These are phyloP conservation scores for Carex parvula DNA, from an alignment of 176 grass and related monocot species.

Conservation along the genomic window DNA sequence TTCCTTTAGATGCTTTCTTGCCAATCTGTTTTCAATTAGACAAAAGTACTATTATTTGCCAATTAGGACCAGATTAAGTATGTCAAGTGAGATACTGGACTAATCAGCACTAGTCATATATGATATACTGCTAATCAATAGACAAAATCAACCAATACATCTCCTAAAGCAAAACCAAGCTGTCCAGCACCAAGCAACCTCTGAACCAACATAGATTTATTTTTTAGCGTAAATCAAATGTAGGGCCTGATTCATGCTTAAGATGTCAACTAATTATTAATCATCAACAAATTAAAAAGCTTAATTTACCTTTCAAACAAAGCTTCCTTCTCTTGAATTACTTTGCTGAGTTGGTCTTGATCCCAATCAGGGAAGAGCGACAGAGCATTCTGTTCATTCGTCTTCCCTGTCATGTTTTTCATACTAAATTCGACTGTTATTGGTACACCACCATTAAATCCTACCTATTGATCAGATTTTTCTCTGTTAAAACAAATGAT, in stretches of 20 bases:
- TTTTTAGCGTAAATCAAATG: not conserved
- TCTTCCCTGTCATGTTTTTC: constrained; percentile 62
- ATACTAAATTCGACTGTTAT: constrained; percentile 75
- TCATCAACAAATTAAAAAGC: not conserved
- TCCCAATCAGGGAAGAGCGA: constrained; percentile 75
- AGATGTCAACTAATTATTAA: not conserved
- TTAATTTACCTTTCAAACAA: constrained; percentile 47
- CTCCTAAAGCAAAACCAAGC: not conserved
- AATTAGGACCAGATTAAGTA: not conserved
- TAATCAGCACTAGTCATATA: not conserved
- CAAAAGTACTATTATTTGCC: not conserved
- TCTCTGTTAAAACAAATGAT: not conserved
- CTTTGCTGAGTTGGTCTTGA: constrained; percentile 31
- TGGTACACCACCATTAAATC: constrained; percentile 63
- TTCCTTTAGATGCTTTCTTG: constrained; percentile 48
- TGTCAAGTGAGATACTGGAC: not conserved
- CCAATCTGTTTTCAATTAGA: constrained; percentile 29
- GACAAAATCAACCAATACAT: not conserved
- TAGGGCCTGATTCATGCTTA: not conserved
- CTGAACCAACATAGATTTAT: not conserved
- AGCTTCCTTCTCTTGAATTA: constrained; percentile 74
- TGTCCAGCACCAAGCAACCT: not conserved
- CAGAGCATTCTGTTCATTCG: constrained; percentile 51
- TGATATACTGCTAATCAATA: constrained; percentile 1
- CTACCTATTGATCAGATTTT: constrained; percentile 33